phyloP scores from a whole-genome alignment of 2,329 filamentous ascomycete genomes.

The Xylaria sp. region DNA sequence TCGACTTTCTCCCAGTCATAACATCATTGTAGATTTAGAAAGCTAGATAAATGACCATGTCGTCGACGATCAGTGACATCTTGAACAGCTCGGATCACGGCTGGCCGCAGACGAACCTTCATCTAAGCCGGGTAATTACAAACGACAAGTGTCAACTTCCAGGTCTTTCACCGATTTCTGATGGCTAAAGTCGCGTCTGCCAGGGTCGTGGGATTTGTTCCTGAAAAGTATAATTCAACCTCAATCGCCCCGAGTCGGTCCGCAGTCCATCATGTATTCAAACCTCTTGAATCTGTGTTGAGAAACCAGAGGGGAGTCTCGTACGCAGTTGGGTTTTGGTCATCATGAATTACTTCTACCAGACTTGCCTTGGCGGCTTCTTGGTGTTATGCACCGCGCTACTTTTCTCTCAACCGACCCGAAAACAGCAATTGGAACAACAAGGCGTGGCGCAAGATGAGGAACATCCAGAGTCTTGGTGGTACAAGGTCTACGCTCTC shows the following conservation, averaged over 20 bases:
- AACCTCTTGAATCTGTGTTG: not conserved
- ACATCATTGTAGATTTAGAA: not conserved
- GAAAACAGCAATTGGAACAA: conserved; percentile 42
- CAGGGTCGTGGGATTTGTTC: conserved; percentile 6
- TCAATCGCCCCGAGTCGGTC: conserved; percentile 1
- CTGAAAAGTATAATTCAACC: conserved; percentile 4
- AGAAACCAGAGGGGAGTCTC: not conserved
- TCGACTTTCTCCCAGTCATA: not conserved
- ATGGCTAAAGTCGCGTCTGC: conserved; percentile 30
- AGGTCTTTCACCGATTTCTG: not conserved
- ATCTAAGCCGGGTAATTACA: conserved; percentile 46
- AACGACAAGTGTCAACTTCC: conserved; percentile 49
- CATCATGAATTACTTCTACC: conserved; percentile 28
- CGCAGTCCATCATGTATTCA: conserved; percentile 14
- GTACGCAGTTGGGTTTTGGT: not conserved
- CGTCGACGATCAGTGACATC: conserved; percentile 22
- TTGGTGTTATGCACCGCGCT: conserved; percentile 42
- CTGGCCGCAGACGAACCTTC: conserved; percentile 40
- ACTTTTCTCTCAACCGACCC: conserved; percentile 46
- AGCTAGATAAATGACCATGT: conserved; percentile 17
- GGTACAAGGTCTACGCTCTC: conserved; percentile 58
- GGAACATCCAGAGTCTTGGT: conserved; percentile 54
- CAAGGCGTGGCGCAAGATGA: conserved; percentile 43
- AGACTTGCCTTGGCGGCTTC: conserved; percentile 44
- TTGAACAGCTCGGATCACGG: conserved; percentile 42